Conservation (phyloP, 176 grass and related monocot species). For the Bromus sterilis region DNA sequence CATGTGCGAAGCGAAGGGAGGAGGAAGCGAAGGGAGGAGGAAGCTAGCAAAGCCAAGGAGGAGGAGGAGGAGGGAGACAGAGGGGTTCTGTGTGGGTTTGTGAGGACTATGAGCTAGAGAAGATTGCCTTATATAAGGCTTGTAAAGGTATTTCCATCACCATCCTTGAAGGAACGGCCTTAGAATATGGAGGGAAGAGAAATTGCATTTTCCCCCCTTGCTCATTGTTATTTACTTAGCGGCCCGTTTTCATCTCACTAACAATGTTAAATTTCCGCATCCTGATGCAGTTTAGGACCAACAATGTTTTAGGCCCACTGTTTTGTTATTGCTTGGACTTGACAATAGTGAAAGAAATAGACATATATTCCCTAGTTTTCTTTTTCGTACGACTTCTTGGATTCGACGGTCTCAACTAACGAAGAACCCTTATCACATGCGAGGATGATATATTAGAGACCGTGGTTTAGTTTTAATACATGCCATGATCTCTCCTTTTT, state of each 20-base stretch:
- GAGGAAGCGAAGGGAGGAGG: background rate
- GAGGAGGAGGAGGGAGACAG: background rate
- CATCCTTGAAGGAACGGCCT: background rate
- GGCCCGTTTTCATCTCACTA: background rate
- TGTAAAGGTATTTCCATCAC: background rate
- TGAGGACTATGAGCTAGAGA: conserved; percentile 7
- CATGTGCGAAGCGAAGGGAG: conserved; percentile 20
- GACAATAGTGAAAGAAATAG: background rate
- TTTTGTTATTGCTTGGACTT: background rate
- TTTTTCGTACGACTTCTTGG: background rate
- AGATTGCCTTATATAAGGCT: conserved; percentile 30
- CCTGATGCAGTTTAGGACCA: background rate
- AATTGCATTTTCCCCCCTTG: background rate
- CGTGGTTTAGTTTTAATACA: background rate
- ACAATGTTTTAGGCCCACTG: background rate
- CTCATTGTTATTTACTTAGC: background rate
- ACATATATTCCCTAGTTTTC: no score
- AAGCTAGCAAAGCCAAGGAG: background rate
- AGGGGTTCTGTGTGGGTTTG: conserved; percentile 43
- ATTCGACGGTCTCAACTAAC: background rate
- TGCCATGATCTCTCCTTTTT: background rate
- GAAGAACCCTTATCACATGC: background rate
- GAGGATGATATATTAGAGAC: background rate
- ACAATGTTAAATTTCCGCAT: no score
- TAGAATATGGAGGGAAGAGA: background rate